Percentiles rank a stretch among this genome's conserved stretches.
These are phyloP conservation scores for Talaromyces sp. DNA, from an alignment of 2,329 filamentous ascomycete genomes.

Conservation along the genomic window DNA sequence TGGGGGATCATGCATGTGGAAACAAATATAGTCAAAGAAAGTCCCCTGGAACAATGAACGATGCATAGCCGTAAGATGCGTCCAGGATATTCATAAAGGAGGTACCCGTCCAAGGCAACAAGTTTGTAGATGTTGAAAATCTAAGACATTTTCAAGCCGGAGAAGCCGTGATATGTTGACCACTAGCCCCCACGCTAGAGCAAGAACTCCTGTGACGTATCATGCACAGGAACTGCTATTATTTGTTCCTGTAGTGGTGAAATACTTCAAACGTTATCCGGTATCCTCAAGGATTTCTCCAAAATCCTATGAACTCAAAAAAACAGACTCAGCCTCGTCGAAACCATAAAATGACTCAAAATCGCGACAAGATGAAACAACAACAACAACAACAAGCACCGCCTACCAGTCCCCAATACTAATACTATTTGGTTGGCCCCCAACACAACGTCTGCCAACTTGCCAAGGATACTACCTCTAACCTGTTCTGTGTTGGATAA, in stretches of 20 bases:
- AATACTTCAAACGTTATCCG: neutral
- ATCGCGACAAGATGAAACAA: neutral
- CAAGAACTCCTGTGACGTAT: neutral
- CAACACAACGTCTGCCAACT: neutral
- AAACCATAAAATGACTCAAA: neutral
- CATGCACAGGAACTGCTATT: too few relatives aligned
- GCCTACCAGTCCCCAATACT: too few relatives aligned
- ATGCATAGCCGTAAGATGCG: neutral
- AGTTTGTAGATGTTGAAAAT: neutral
- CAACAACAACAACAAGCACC: too few relatives aligned
- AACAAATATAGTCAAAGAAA: neutral
- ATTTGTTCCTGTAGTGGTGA: too few relatives aligned
- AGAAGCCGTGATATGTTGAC: neutral
- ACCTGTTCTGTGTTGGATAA: neutral
- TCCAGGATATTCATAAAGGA: neutral
- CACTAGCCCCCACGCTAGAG: neutral
- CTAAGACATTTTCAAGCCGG: neutral
- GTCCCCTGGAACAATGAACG: neutral
- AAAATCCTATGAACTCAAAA: too few relatives aligned
- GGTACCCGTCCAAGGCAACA: neutral
- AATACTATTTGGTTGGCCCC: neutral
- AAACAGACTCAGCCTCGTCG: too few relatives aligned
- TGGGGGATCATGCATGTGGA: too few relatives aligned
- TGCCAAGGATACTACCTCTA: neutral
- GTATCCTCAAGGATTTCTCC: neutral